Base-by-base conservation (phyloP, 1,284 basidiomycete species). In the Rhizoctonia solani region DNA sequence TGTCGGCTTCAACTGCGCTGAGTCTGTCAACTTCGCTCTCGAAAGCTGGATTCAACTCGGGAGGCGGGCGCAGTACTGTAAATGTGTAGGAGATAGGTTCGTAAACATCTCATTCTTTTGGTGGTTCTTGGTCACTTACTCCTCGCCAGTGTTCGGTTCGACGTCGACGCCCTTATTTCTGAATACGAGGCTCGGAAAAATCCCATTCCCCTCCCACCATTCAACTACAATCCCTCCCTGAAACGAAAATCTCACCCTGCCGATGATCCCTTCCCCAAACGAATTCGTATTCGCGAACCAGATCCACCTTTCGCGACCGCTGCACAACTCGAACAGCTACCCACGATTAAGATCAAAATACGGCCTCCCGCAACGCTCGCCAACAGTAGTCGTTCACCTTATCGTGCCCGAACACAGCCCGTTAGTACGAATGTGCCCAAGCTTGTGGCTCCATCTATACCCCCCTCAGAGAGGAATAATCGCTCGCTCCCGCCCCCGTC, bases 11-110 rank as follows among this genome's bases (percentile, higher is more conserved):
- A 99, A 99, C 75, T 98, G 96, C 74, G 96, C 96, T 1, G 97
- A 99, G 78, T 94, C 91, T 71, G 93, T 98, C 74, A 99, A 99
- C 77, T 99, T 99, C 77, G 97, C 97, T 0, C 82, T 98, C 27
- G 92, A 98, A 21, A 92, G 89, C 68, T 99, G 96, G 96, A 78
- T 98, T 8, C 93, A 96, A 56, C 79, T 96, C 23, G 96, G 95
- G 3, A 81, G 88, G 69, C 85, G 83, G 70, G 94, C 92, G 0
- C 89, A 90, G 73, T 87, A 84, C 1, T 98, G 95, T 74, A 79
- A 87, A 70, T 98, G 95, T 74, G 84, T 96, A 34, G 79, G 81
- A 54, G 91, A 92, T 75, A 93, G 92, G 92, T 92, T 73, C 47
- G 81, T 74, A 41, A 1, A 6, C 34, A n/a, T 21, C n/a, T 47